Evolutionary conservation across 177 flowering plant genomes (phyloP), one percentile per base, ranked within the genome.

Genomic region (Vitis hybrid): DNA sequence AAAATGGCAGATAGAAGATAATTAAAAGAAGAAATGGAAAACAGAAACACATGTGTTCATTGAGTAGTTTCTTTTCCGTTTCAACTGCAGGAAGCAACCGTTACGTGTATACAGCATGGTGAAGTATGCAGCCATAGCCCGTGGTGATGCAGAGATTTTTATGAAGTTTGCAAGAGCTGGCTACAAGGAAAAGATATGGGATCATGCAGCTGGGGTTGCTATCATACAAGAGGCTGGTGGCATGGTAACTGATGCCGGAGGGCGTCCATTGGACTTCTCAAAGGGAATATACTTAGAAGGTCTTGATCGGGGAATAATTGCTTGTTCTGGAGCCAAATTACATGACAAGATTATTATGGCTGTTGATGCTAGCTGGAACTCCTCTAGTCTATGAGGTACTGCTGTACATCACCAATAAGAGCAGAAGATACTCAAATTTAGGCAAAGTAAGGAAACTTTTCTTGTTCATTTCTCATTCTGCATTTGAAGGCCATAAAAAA

Each of bases 131-230:
- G 92, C 97, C 49, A 87, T 94, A 73, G 94, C 98, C 21, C 90
- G 93, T 21, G 98, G 97, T 11, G 93, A 94, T 76, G 98, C 94
- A 7, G 97, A 92, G 76, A 79, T 94, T 16, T 90, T 88, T 67
- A 89, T 92, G 98, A 92, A 90, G 80, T 94, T 94, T 77, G 92
- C 97, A 12, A 83, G 88, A 68, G 80, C 90, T 52, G 99, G 97
- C 53, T 92, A 94, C 83, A 90, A 90, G 79, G 99, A 94, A 81
- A 92, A 90, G 76, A 90, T 92, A 78, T 94, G 99, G 99, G 97
- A 94, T 77, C 99, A 94, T 78, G 99, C 97, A 16, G 97, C 97
- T 33, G 97, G 97, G 45, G 89, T 84, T 70, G 74, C 89, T 3
- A 90, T 94, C 64, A 77, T 92, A 68, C 81, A 91, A 76, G 99